Base-by-base conservation (phyloP, 2,329 filamentous ascomycete genomes). In the Clonostachys rosea region DNA sequence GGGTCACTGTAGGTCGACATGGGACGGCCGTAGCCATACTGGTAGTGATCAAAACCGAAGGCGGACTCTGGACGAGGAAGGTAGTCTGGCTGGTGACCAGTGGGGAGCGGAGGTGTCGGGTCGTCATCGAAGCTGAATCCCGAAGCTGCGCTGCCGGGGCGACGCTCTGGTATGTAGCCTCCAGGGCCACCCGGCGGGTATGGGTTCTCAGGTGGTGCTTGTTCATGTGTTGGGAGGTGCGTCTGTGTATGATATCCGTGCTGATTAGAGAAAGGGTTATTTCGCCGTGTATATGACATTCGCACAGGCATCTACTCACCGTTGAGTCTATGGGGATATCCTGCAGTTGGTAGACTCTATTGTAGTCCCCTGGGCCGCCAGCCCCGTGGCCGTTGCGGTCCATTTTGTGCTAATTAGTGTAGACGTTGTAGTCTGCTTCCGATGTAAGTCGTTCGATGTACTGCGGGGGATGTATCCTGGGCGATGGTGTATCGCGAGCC, bases 1-100 rank as follows among this genome's bases (percentile, higher is more conserved):
- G 74, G 69, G 54, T 75, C 71, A 10, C 14, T 24, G 12, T 33
- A 18, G 37, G n/a, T 34, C 11, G 18, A 18, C 7, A 16, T 37
- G 35, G 36, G 44, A 12, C 34, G 44, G 34, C 44, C 46, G 14
- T 18, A 33, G 30, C 68, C 61, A 30, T 30, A 30, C 9, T 30
- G 17, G 67, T 66, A 1, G 74, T 50, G 44, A 17, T 34, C 44
- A 40, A 43, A 43, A 39, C 50, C 42, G 20, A 33, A 16, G 20
- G 24, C 42, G 17, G 34, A 43, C 17, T 30, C 30, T 14, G 24
- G 24, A n/a, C 34, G 34, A 24, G n/a, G n/a, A 5, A 33, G 24
- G 42, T 14, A 43, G 13, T 34, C 42, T 14, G 17, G n/a, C 8
- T 43, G 17, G 40, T 42, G 40, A 7, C 18, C n/a, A n/a, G 40